Conservation (phyloP, 2,329 filamentous ascomycete genomes). For the Aspergillus sp. region DNA sequence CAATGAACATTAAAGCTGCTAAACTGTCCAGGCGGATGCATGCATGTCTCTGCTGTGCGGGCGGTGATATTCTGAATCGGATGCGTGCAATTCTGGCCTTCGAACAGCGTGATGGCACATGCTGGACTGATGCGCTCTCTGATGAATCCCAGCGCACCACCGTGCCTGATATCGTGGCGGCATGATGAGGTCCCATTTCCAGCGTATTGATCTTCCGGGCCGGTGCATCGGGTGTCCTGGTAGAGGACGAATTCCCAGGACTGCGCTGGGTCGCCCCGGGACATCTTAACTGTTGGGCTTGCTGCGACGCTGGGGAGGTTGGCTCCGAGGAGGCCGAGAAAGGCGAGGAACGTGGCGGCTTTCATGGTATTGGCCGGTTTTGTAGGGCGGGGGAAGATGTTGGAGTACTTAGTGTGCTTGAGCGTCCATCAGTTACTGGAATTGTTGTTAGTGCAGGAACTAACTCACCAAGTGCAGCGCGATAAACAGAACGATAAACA, state of each 20-base stretch:
- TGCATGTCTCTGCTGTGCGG: background rate
- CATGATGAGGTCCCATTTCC: background rate
- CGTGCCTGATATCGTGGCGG: background rate
- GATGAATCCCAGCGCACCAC: background rate
- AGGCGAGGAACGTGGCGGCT: background rate
- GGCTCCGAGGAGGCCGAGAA: background rate
- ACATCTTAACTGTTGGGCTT: background rate
- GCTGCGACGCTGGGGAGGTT: background rate
- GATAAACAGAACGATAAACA: too few relatives aligned
- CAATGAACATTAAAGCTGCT: background rate
- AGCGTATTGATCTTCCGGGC: background rate
- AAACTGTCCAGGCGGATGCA: background rate
- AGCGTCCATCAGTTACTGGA: too few relatives aligned
- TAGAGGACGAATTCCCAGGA: background rate
- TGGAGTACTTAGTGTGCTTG: background rate
- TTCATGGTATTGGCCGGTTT: background rate
- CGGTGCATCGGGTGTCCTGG: background rate
- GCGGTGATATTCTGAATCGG: background rate
- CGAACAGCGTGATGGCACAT: background rate
- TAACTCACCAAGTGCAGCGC: too few relatives aligned
- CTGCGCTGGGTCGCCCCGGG: background rate
- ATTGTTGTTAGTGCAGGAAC: too few relatives aligned
- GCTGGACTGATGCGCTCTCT: background rate
- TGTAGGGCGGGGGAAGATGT: background rate
- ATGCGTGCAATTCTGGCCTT: background rate